Base-by-base conservation (phyloP, 1,284 basidiomycete species). In the Sporisorium sorghi region DNA sequence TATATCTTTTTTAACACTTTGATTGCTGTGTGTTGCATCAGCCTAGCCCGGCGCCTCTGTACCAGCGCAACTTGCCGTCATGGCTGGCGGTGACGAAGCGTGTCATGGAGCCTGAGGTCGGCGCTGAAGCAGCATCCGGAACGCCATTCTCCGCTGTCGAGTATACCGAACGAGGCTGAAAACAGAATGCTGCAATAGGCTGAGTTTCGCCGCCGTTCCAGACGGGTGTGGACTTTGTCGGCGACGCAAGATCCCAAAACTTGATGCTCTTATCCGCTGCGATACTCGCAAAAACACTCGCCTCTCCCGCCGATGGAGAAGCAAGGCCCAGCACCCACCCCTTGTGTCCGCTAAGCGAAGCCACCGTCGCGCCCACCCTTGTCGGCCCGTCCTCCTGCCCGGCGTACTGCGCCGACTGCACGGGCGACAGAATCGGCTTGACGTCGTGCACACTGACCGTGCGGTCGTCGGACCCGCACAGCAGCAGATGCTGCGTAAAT, bases 41-140 rank as follows among this genome's bases (percentile, higher is more conserved):
- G 2, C 67, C 67, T 5, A 70, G 53, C 8, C 75, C 75, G 21
- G 75, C 75, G 30, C 67, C 65, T 30, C 75, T 51, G 48, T 77
- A 73, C 59, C 54, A 71, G 5, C 67, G 54, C 23, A 77, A 43
- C 15, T 15, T 55, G 8, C 67, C 75, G 24, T 73, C 71, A 9
- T 73, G 58, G 15, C 75, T 67, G 5, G 61, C 75, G 0, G 67
- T 72, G 7, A 73, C 67, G 44, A 77, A 77, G 19, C 65, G 62
- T 1, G 60, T 57, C 68, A 65, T 65, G 11, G 57, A 33, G 14
- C 47, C 24, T 21, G 52, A 33, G 14, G 26, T 24, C 11, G 37
- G 17, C 12, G 8, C 21, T 6, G 26, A 17, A 6, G 33, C 44
- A 21, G n/a, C 55, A 19, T 43, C 56, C n/a, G 6, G 19, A 5